These are phyloP conservation scores for Copromyces sp. DNA, from an alignment of 495 filamentous ascomycete species.

Conservation along the genomic window DNA sequence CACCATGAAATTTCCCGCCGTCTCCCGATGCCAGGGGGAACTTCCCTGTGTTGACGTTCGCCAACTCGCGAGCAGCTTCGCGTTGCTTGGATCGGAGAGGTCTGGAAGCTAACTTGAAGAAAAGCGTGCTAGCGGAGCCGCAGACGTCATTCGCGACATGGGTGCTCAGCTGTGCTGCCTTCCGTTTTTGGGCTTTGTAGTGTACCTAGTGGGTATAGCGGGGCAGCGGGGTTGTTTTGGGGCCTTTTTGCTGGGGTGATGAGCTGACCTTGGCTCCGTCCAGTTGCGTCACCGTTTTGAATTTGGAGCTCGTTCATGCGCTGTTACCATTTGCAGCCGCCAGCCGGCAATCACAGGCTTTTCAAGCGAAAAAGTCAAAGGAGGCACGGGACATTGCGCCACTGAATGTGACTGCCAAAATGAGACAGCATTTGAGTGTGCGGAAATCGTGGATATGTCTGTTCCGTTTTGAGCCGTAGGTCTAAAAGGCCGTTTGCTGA, in stretches of 20 bases:
- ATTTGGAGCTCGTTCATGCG: neutral
- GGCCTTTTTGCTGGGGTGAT: neutral
- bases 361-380: neutral
- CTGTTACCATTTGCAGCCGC: neutral
- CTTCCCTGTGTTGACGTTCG: neutral
- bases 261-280: neutral
- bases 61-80: neutral
- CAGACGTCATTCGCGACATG: conserved; percentile 22
- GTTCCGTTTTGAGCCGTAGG: neutral
- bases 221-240: neutral
- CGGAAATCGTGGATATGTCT: neutral
- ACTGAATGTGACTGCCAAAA: neutral
- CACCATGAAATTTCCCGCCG: neutral
- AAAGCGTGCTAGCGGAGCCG: conserved; percentile 9
- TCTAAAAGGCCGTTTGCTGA: neutral
- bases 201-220: neutral
- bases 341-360: neutral
- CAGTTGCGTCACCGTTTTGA: neutral
- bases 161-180: conserved; percentile 4
- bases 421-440: neutral
- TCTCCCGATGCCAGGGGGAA: neutral
- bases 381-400: neutral
- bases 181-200: neutral
- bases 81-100: neutral
- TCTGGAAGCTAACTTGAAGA: neutral